phyloP scores from a whole-genome alignment of 257 asterid genomes.

The Solanum piurae region DNA sequence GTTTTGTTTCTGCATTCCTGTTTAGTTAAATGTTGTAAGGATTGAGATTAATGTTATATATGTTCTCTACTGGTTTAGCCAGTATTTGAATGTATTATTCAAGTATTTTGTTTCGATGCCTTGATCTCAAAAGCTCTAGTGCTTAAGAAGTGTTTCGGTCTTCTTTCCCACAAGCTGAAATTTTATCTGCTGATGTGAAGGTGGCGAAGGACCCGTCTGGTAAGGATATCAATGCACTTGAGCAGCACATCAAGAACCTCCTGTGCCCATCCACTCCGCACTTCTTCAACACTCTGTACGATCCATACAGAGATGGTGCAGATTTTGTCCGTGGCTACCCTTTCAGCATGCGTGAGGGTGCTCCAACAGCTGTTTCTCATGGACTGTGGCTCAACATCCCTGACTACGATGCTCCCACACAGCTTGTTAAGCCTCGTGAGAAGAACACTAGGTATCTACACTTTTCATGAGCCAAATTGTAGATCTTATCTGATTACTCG shows the following conservation, averaged over 20 bases:
- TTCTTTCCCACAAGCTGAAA: background rate
- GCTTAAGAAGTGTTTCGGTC: background rate
- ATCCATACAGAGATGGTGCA: slow-evolving; percentile 70
- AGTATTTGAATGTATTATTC: background rate
- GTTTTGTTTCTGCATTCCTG: background rate
- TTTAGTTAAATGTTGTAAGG: background rate
- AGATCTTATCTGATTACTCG: background rate
- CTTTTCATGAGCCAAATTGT: background rate
- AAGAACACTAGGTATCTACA: slow-evolving; percentile 45
- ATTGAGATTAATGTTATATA: background rate
- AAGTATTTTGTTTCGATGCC: background rate
- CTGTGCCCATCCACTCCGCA: slow-evolving; percentile 57
- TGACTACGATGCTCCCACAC: slow-evolving; percentile 81
- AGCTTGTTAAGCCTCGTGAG: slow-evolving; percentile 82
- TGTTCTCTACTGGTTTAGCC: background rate
- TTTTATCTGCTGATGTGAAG: slow-evolving; percentile 12
- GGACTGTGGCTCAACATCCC: slow-evolving; percentile 84
- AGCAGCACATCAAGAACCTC: slow-evolving; percentile 73
- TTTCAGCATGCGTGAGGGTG: slow-evolving; percentile 79
- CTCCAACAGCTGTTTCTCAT: slow-evolving; percentile 60
- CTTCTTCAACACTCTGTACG: slow-evolving; percentile 78
- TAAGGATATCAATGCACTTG: slow-evolving; percentile 61
- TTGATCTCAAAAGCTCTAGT: background rate
- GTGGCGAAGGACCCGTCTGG: slow-evolving; percentile 78
- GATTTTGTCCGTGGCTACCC: slow-evolving; percentile 87